Conservation (phyloP, 768 basidiomycete genomes). For the Trametes meyenii region DNA sequence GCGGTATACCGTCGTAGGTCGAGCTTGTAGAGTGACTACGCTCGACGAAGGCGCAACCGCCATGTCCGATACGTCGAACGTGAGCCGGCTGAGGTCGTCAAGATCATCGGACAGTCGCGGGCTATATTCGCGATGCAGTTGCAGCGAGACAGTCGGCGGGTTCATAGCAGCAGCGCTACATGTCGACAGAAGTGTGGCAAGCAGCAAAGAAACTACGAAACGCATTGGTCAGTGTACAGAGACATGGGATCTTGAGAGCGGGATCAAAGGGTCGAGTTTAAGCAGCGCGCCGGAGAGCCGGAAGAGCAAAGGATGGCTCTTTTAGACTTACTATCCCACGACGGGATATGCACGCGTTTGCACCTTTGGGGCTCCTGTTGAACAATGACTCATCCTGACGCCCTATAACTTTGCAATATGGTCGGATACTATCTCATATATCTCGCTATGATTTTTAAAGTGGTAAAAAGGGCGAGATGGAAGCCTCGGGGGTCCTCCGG, state of each 20-base stretch:
- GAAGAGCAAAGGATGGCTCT: conserved; percentile 1
- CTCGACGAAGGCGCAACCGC: conserved; percentile 2
- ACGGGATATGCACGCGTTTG: too few species aligned
- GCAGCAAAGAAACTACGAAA: conserved; percentile 4
- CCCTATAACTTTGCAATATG: too few species aligned
- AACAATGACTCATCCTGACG: too few species aligned
- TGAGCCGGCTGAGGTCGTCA: conserved; percentile 3
- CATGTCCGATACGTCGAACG: conserved; percentile 13
- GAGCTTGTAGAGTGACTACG: conserved; percentile 42
- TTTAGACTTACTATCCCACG: not conserved
- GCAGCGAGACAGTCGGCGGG: conserved; percentile 13
- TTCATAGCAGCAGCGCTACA: not conserved
- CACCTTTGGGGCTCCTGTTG: too few species aligned
- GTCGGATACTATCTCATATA: too few species aligned
- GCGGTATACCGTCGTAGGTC: conserved; percentile 60
- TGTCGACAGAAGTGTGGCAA: not conserved
- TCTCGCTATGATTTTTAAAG: too few species aligned
- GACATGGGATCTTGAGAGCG: conserved; percentile 4
- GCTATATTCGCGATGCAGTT: conserved; percentile 15
- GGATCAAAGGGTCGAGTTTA: not conserved
- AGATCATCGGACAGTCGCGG: not conserved
- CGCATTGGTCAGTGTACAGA: conserved; percentile 10
- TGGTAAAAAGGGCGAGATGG: too few species aligned
- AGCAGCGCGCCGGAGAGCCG: not conserved
- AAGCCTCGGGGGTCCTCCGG: too few species aligned